These are phyloP conservation scores for Davidsoniella neocaledoniae DNA, from an alignment of 2,329 filamentous ascomycete genomes.

Conservation along the genomic window DNA sequence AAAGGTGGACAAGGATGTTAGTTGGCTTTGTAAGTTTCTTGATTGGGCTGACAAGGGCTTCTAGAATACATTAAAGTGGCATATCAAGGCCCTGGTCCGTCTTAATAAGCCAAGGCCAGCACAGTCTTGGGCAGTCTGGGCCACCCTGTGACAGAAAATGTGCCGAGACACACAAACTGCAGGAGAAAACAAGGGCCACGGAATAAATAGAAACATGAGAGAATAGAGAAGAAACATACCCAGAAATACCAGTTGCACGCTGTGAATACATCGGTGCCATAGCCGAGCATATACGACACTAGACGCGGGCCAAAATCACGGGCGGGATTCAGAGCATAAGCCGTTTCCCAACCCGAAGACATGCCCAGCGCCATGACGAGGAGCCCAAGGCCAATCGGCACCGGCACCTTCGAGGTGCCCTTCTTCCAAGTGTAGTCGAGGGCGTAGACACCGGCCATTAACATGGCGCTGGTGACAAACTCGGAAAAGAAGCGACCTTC, in stretches of 20 bases:
- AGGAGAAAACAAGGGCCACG: constrained; percentile 5
- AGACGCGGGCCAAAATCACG: constrained; percentile 56
- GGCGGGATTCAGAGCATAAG: constrained; percentile 58
- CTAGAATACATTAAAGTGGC: neutral
- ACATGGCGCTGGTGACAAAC: constrained; percentile 47
- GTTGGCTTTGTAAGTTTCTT: neutral
- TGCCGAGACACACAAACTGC: neutral
- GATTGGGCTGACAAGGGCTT: neutral
- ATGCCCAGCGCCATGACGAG: constrained; percentile 60
- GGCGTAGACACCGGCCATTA: constrained; percentile 59
- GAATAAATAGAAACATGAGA: neutral
- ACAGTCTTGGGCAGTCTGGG: neutral
- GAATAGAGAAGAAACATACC: constrained; percentile 20
- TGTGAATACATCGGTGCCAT: constrained; percentile 49
- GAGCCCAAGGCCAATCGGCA: constrained; percentile 50
- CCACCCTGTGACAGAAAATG: constrained; percentile 2
- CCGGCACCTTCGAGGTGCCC: constrained; percentile 34
- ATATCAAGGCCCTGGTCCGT: neutral
- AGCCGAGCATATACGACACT: constrained; percentile 50
- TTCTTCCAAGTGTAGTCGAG: constrained; percentile 36
- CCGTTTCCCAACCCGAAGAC: constrained; percentile 61
- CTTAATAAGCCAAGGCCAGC: too few relatives aligned
- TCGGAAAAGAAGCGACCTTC: constrained; percentile 57
- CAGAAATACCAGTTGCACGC: constrained; percentile 57
- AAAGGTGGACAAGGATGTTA: neutral